A percentile compares a stretch with the other conserved stretches of the same genome.
Evolutionary conservation across 2,329 filamentous ascomycete genomes (phyloP).

Genomic region (Trichoderma koningiopsis): DNA sequence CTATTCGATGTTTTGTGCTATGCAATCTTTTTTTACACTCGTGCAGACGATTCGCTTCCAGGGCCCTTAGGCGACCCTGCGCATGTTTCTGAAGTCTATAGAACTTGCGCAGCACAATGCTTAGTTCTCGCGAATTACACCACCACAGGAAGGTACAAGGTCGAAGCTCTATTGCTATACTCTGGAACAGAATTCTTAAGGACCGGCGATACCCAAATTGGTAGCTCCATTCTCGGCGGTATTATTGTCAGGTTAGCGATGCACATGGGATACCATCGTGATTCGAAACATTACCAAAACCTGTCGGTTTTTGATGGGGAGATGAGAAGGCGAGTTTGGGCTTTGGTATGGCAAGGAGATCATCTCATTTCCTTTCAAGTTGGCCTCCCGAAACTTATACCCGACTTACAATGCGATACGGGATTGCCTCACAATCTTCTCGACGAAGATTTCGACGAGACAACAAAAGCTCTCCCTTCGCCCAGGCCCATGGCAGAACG

Average conservation of each 20-base stretch:
- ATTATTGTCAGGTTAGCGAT: not conserved
- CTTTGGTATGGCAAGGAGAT: not conserved
- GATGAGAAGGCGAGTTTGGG: not conserved
- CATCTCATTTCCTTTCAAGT: not conserved
- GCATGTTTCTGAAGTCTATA: not conserved
- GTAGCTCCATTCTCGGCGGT: not conserved
- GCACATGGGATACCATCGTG: not conserved
- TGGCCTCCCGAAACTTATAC: not conserved
- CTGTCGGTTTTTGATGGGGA: not conserved
- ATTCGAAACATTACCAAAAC: not conserved
- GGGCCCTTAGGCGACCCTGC: not conserved
- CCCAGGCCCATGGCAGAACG: not conserved
- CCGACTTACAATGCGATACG: not conserved
- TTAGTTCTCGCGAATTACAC: not conserved
- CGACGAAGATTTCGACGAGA: not conserved
- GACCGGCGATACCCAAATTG: not conserved
- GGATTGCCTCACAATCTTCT: not conserved
- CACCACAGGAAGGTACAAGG: not conserved
- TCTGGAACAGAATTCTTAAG: not conserved
- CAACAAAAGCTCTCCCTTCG: not conserved
- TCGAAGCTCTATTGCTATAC: not conserved
- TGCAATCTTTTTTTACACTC: not conserved
- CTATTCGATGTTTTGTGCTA: not conserved
- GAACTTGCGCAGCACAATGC: not conserved
- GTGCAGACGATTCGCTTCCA: not conserved